Conservation (phyloP, 768 basidiomycete genomes). For the Cantharellus cinnabarinus region DNA sequence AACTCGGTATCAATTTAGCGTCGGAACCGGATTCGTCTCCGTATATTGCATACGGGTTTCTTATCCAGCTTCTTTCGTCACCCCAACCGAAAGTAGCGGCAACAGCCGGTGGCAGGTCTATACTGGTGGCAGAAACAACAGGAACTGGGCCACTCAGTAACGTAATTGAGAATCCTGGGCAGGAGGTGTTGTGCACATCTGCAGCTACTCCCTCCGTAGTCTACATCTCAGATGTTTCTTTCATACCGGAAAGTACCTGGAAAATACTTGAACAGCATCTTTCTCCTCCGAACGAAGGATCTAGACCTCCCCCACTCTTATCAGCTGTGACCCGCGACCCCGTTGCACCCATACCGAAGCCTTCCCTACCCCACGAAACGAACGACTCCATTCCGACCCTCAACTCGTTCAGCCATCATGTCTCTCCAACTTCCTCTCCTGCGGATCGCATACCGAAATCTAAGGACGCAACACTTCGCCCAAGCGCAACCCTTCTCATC, state of each 20-base stretch:
- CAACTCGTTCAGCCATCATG: background rate
- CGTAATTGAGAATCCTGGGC: too few species aligned
- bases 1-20: conserved; percentile 1
- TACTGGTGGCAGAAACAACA: too few species aligned
- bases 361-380: background rate
- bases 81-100: too few species aligned
- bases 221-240: conserved; percentile 69
- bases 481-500: conserved; percentile 31
- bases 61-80: conserved; percentile 22
- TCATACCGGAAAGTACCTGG: conserved; percentile 61
- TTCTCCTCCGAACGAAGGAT: conserved; percentile 14
- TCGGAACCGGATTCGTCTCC: background rate
- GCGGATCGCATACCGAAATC: too few species aligned
- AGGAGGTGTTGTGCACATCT: background rate
- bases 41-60: conserved; percentile 38
- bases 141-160: too few species aligned
- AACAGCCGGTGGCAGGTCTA: too few species aligned
- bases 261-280: conserved; percentile 17
- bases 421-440: background rate
- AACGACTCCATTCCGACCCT: too few species aligned
- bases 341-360: background rate
- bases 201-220: conserved; percentile 26
- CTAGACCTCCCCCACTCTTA: background rate
- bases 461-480: too few species aligned
- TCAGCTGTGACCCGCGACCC: background rate